These are phyloP conservation scores for Exobasidium rhododendri DNA, from an alignment of 1,284 basidiomycete species.

Conservation along the genomic window DNA sequence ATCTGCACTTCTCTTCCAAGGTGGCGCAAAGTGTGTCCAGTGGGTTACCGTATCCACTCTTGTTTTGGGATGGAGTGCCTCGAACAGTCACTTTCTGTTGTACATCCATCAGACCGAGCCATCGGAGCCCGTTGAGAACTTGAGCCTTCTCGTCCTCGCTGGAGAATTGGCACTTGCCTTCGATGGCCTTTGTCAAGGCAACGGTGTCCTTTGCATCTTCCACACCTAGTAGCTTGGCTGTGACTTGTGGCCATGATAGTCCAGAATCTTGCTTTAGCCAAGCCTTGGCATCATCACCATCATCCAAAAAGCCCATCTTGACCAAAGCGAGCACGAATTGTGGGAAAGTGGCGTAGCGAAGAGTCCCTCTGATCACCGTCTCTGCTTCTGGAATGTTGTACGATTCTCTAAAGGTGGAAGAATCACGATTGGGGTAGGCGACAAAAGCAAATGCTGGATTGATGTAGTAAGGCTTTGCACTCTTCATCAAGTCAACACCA, in stretches of 20 bases:
- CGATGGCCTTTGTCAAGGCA: constrained; percentile 37
- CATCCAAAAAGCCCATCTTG: constrained; percentile 79
- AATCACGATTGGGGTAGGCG: constrained; percentile 96
- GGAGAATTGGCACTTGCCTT: constrained; percentile 35
- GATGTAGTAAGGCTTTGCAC: constrained; percentile 89
- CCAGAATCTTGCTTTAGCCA: constrained; percentile 59
- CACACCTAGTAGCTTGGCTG: constrained; percentile 73
- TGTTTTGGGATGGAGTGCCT: constrained; percentile 58
- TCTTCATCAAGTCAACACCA: constrained; percentile 48
- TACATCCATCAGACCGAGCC: constrained; percentile 81
- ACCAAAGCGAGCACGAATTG: constrained; percentile 88
- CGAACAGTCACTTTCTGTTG: constrained; percentile 60
- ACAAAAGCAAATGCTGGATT: constrained; percentile 94
- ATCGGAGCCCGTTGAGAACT: constrained; percentile 62
- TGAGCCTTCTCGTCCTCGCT: constrained; percentile 36
- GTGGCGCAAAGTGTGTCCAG: constrained; percentile 91
- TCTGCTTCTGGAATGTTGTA: constrained; percentile 93
- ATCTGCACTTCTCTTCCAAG: constrained; percentile 87
- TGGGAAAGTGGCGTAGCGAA: constrained; percentile 98
- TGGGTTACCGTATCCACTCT: constrained; percentile 71
- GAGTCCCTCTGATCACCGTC: constrained; percentile 85
- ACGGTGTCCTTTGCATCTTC: constrained; percentile 64
- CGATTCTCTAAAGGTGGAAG: constrained; percentile 74
- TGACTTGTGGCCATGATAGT: constrained; percentile 64
- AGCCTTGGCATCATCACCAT: constrained; percentile 65